A percentile compares a stretch with the other conserved stretches of the same genome.
Evolutionary conservation across 371 early-diverging fungal species (phyloP).

Genomic region (Mucor lusitanicus): DNA sequence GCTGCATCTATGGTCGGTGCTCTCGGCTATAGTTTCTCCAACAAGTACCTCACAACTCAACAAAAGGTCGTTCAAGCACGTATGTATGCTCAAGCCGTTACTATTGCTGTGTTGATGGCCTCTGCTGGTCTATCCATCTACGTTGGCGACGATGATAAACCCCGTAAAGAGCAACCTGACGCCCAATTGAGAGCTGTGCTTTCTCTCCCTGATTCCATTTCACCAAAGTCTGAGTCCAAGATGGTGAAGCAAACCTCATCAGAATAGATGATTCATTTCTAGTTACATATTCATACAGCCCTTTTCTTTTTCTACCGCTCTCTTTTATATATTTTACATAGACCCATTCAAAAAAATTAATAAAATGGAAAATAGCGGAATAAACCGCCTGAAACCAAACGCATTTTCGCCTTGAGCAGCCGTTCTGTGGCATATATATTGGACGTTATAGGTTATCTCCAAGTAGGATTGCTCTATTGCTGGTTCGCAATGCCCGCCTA

Average conservation of each 20-base stretch:
- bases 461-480: no score
- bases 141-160: constrained; percentile 39
- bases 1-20: constrained; percentile 69
- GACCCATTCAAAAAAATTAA: not conserved
- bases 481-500: not conserved
- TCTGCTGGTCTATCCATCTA: constrained; percentile 54
- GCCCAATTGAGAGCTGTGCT: constrained; percentile 49
- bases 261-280: not conserved
- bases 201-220: constrained; percentile 37
- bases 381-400: not conserved
- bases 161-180: constrained; percentile 35
- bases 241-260: constrained; percentile 15
- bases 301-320: not conserved
- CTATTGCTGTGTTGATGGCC: constrained; percentile 52
- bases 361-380: not conserved
- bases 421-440: no score
- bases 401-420: not conserved
- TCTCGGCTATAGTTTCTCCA: constrained; percentile 63
- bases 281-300: not conserved
- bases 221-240: constrained; percentile 18
- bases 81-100: constrained; percentile 65
- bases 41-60: constrained; percentile 67
- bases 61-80: constrained; percentile 80
- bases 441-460: no score
- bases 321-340: not conserved